Base-by-base conservation (phyloP, 164 flowering plant genomes). In the Vitis rotundifolia region DNA sequence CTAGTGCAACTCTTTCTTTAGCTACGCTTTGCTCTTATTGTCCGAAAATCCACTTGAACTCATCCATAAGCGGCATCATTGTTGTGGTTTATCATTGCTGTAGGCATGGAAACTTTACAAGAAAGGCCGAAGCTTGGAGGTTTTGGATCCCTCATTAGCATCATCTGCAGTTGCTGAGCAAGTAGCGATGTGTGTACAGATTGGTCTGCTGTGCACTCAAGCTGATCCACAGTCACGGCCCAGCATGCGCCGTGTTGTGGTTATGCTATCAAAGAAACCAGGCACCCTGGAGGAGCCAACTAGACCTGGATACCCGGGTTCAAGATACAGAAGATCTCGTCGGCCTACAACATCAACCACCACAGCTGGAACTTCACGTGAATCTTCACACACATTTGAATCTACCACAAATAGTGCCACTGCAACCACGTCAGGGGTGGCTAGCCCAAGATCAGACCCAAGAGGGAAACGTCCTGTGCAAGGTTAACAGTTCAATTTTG, bases 141-240 rank as follows among this genome's bases (percentile, higher is more conserved):
- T 91, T 1, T 68, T 91, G 78, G 99, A 95, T 74, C 83, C 88
- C 0, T 29, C 72, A 37, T 47, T 93, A 61, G 90, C 79, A 9
- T 59, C 85, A 3, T 69, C 86, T 5, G 84, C 81, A 11, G 71
- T 47, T 51, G 51, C 75, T 0, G 93, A 89, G 2, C 94, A 93
- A 75, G 84, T 90, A 0, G 74, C 73, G 51, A 66, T 74, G 79
- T 95, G 98, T 80, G 78, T 88, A 73, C 87, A 90, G 61, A 85
- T 95, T 1, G 98, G 89, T 0, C 72, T 95, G 55, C 78, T 95
- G 1, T 95, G 99, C 80, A 74, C 80, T 47, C 98, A 93, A 74
- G 84, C 85, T 5, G 97, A 93, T 59, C 92, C 99, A 26, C 49
- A 72, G 13, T 63, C 79, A 31, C 80, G 99, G 53, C 99, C 99